Evolutionary conservation across 495 filamentous ascomycete genomes (phyloP).

Genomic region (Usnea hakonensis): DNA sequence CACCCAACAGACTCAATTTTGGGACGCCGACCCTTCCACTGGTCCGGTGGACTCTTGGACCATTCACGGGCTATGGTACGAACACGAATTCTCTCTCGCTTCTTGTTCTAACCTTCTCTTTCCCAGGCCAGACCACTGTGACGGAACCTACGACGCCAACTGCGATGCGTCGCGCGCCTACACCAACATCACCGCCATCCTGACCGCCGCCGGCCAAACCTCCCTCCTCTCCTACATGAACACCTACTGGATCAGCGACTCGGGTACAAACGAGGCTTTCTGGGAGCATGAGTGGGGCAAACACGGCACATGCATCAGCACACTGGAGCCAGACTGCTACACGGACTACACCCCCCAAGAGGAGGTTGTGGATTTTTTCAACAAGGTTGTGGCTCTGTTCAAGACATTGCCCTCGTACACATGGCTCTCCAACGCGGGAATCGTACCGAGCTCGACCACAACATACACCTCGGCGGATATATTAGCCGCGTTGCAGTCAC

Average conservation of each 20-base stretch:
- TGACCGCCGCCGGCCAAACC: slow-evolving; percentile 52
- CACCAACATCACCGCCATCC: slow-evolving; percentile 60
- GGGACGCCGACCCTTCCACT: slow-evolving; percentile 65
- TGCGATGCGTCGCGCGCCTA: slow-evolving; percentile 63
- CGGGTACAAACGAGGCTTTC: slow-evolving; percentile 57
- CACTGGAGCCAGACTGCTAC: slow-evolving; percentile 67
- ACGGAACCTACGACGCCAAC: slow-evolving; percentile 67
- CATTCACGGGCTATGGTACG: slow-evolving; percentile 74
- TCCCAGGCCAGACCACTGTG: slow-evolving; percentile 71
- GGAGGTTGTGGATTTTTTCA: slow-evolving; percentile 55
- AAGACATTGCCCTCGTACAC: slow-evolving; percentile 39
- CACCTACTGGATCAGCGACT: slow-evolving; percentile 65
- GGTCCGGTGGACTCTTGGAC: slow-evolving; percentile 76
- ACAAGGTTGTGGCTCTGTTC: slow-evolving; percentile 49
- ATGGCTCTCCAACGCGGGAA: slow-evolving; percentile 42
- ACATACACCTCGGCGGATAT: slow-evolving; percentile 58
- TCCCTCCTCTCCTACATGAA: slow-evolving; percentile 67
- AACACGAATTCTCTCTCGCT: neutral
- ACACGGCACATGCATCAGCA: slow-evolving; percentile 59
- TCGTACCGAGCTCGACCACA: slow-evolving; percentile 37
- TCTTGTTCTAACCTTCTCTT: neutral
- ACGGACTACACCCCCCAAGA: slow-evolving; percentile 51
- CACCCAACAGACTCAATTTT: slow-evolving; percentile 65
- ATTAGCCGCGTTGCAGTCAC: slow-evolving; percentile 51
- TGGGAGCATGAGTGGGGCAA: slow-evolving; percentile 90